Percentiles rank a stretch among this genome's conserved stretches.
Evolutionary conservation across 352 stramenopile genomes (phyloP).

Genomic region (Pythium brachiatum): DNA sequence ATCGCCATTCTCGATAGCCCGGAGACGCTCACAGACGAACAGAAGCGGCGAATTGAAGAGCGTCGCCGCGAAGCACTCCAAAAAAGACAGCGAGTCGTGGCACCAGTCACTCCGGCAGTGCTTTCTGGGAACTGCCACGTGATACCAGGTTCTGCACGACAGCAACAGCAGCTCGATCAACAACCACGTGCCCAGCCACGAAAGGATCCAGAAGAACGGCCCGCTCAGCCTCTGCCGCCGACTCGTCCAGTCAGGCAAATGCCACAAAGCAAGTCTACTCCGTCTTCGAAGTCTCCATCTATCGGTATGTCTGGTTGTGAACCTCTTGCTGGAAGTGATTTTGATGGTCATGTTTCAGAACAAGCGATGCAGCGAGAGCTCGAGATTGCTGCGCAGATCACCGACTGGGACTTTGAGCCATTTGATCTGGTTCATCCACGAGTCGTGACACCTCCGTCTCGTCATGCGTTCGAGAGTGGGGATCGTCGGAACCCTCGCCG

Average conservation of each 20-base stretch:
- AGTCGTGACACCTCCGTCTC: slow-evolving; percentile 22
- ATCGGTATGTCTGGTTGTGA: not conserved
- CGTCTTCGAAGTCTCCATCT: not conserved
- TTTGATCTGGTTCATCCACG: not conserved
- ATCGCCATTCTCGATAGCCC: slow-evolving; percentile 27
- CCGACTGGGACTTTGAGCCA: slow-evolving; percentile 50
- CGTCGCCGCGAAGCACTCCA: slow-evolving; percentile 55
- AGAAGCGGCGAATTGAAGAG: slow-evolving; percentile 51
- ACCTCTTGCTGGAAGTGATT: not conserved
- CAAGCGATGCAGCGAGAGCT: slow-evolving; percentile 32
- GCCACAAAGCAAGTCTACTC: not conserved
- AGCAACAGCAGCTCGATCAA: not conserved
- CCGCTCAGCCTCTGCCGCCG: not conserved
- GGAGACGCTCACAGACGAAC: slow-evolving; percentile 48
- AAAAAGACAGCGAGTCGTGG: slow-evolving; percentile 34
- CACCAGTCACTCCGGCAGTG: not conserved
- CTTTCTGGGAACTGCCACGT: not conserved
- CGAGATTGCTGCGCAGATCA: slow-evolving; percentile 47
- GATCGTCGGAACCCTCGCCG: not conserved
- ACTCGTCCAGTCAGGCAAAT: not conserved
- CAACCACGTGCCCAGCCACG: not conserved
- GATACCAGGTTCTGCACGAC: not conserved
- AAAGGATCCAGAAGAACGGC: not conserved
- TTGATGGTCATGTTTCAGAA: slow-evolving; percentile 15
- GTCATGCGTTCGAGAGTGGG: not conserved